Conservation (phyloP, 192 early-diverging fungal species). For the Geranomyces variabilis region DNA sequence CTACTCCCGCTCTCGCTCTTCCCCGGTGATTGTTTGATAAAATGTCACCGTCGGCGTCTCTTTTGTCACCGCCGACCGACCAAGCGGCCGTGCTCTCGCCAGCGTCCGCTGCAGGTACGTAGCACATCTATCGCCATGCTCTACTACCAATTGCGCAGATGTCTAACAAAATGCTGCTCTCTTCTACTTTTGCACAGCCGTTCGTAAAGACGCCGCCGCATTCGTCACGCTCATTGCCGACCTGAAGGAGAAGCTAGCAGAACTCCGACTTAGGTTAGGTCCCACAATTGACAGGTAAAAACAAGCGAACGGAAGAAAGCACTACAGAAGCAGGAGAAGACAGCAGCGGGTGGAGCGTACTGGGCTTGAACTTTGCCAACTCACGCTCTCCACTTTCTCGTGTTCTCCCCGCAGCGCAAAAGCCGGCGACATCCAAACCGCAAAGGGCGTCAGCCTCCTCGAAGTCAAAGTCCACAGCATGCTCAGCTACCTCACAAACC, state of each 20-base stretch:
- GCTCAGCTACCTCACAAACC: conserved; percentile 82
- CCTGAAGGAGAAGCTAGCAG: conserved; percentile 25
- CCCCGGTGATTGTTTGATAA: too few relatives aligned
- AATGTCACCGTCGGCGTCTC: too few relatives aligned
- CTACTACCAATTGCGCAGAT: too few relatives aligned
- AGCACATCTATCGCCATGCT: too few relatives aligned
- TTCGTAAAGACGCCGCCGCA: conserved; percentile 12
- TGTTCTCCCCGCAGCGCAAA: conserved; percentile 40
- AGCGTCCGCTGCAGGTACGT: too few relatives aligned
- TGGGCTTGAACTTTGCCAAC: not conserved
- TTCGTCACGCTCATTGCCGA: conserved; percentile 16
- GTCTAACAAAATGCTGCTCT: not conserved
- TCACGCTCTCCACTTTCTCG: not conserved
- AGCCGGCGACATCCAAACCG: conserved; percentile 64
- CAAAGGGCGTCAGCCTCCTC: conserved; percentile 83
- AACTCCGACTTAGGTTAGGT: conserved; percentile 17
- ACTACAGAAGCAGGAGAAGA: too few relatives aligned
- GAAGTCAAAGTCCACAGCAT: conserved; percentile 88
- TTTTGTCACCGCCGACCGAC: too few relatives aligned
- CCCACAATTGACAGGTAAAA: conserved; percentile 10
- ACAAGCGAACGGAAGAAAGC: too few relatives aligned
- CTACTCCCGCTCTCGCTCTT: too few relatives aligned
- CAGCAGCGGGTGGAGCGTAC: too few relatives aligned
- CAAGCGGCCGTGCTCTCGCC: too few relatives aligned
- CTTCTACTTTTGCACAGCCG: not conserved